Evolutionary conservation across 1,284 basidiomycete species (phyloP).

Genomic region (Afroboletus lepidellus): DNA sequence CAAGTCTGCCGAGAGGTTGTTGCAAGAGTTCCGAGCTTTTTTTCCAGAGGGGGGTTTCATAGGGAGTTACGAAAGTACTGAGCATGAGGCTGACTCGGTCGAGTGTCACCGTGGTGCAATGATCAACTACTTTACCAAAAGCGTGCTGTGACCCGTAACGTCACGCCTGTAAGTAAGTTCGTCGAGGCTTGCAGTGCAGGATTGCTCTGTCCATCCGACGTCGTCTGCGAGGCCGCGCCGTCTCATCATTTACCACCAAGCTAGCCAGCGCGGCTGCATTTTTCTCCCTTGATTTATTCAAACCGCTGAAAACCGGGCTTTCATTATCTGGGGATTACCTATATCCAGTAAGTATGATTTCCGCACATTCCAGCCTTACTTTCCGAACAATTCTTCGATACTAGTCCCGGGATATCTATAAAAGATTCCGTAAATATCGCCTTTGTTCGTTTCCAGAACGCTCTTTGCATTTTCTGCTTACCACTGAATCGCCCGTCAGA

Average conservation of each 20-base stretch:
- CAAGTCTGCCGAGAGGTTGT: too few species aligned
- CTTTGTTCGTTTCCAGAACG: constrained; percentile 2
- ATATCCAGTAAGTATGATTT: constrained; percentile 15
- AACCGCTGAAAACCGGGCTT: constrained; percentile 9
- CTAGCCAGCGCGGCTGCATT: constrained; percentile 5
- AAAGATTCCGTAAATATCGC: constrained; percentile 9
- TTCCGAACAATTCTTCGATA: constrained; percentile 13
- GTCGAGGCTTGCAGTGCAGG: constrained; percentile 31
- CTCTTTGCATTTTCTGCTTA: constrained; percentile 24
- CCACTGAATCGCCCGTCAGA: constrained; percentile 10
- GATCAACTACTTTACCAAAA: constrained; percentile 36
- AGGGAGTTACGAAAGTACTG: neutral
- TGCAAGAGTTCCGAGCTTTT: neutral
- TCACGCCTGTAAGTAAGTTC: constrained; percentile 38
- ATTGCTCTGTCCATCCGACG: constrained; percentile 30
- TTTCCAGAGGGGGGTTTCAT: neutral
- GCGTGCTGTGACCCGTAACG: constrained; percentile 35
- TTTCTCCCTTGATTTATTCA: constrained; percentile 14
- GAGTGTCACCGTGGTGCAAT: constrained; percentile 26
- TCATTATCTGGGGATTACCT: constrained; percentile 5
- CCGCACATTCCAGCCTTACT: constrained; percentile 5
- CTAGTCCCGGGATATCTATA: constrained; percentile 1
- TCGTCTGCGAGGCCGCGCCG: constrained; percentile 13
- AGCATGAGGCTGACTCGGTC: constrained; percentile 4
- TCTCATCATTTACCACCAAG: constrained; percentile 10